A percentile compares a stretch with the other conserved stretches of the same genome.
Evolutionary conservation across 1,284 basidiomycete species (phyloP).

Genomic region (Leccinum subrobustum): DNA sequence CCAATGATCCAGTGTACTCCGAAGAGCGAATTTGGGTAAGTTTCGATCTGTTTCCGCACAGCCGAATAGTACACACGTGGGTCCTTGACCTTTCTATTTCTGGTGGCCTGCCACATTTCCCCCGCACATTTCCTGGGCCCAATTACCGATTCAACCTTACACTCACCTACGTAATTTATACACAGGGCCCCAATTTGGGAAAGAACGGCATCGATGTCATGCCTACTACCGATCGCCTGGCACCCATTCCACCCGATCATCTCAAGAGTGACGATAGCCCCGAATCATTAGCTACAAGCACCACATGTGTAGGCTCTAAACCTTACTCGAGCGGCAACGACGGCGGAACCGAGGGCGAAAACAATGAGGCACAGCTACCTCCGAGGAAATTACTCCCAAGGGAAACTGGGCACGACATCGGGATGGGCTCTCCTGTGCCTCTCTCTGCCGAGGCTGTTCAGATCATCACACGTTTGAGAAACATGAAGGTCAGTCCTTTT

Average conservation of each 20-base stretch:
- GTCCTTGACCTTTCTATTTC: neutral
- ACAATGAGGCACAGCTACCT: conserved; percentile 25
- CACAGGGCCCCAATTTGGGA: conserved; percentile 68
- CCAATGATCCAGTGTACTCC: conserved; percentile 89
- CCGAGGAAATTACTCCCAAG: conserved; percentile 60
- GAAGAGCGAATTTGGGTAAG: conserved; percentile 79
- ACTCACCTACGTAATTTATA: conserved; percentile 6
- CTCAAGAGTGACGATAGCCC: conserved; percentile 38
- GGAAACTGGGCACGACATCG: conserved; percentile 84
- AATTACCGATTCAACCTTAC: neutral
- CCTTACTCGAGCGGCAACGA: conserved; percentile 3
- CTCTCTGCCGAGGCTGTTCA: conserved; percentile 83
- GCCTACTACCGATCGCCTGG: conserved; percentile 61
- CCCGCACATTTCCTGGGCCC: neutral
- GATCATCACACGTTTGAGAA: conserved; percentile 81
- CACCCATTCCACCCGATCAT: conserved; percentile 64
- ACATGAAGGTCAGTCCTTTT: conserved; percentile 65
- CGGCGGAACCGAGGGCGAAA: conserved; percentile 2
- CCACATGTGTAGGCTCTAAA: conserved; percentile 28
- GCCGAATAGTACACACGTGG: neutral
- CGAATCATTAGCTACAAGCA: conserved; percentile 29
- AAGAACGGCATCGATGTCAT: conserved; percentile 80
- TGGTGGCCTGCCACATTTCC: neutral
- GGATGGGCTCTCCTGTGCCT: conserved; percentile 85
- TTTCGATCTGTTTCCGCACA: conserved; percentile 6